Evolutionary conservation across 1,139 yeast species (phyloP).

Genomic region (Candida tropicalis): DNA sequence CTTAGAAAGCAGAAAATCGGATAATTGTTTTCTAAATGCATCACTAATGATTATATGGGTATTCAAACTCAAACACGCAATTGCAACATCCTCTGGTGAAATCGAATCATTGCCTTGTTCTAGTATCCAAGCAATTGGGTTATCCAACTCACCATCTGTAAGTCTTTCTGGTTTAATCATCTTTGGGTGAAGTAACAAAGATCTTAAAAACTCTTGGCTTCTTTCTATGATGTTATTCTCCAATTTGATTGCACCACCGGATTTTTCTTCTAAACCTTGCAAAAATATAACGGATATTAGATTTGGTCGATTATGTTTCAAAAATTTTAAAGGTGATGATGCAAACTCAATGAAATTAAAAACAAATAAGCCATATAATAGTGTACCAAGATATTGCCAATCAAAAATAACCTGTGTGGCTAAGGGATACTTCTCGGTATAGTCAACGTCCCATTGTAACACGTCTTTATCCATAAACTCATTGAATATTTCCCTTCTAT

Average conservation of each 20-base stretch:
- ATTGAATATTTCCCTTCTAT: constrained; percentile 15
- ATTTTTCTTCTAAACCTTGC: constrained; percentile 8
- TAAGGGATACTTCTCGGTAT: constrained; percentile 12
- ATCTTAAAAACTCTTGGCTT: constrained; percentile 18
- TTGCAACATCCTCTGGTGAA: constrained; percentile 35
- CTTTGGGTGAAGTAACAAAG: constrained; percentile 53
- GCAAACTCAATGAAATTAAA: constrained; percentile 49
- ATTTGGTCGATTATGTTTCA: constrained; percentile 18
- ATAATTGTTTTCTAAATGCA: constrained; percentile 7
- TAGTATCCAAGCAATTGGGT: constrained; percentile 39
- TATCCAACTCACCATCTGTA: constrained; percentile 36
- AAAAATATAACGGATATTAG: constrained; percentile 16
- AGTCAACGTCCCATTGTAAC: constrained; percentile 21
- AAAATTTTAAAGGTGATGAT: constrained; percentile 36
- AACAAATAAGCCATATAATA: constrained; percentile 67
- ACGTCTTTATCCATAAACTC: constrained; percentile 10
- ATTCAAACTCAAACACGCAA: constrained; percentile 36
- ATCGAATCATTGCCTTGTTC: constrained; percentile 23
- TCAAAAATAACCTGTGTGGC: constrained; percentile 21
- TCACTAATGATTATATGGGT: constrained; percentile 20
- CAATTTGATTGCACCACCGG: constrained; percentile 2
- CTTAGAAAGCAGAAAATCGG: constrained; percentile 5
- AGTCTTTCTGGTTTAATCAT: constrained; percentile 33
- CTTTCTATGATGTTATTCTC: constrained; percentile 9
- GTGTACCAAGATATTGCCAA: constrained; percentile 33